A percentile compares a stretch with the other conserved stretches of the same genome.
phyloP scores from a whole-genome alignment of 257 asterid species.

The Plantago elongata region DNA sequence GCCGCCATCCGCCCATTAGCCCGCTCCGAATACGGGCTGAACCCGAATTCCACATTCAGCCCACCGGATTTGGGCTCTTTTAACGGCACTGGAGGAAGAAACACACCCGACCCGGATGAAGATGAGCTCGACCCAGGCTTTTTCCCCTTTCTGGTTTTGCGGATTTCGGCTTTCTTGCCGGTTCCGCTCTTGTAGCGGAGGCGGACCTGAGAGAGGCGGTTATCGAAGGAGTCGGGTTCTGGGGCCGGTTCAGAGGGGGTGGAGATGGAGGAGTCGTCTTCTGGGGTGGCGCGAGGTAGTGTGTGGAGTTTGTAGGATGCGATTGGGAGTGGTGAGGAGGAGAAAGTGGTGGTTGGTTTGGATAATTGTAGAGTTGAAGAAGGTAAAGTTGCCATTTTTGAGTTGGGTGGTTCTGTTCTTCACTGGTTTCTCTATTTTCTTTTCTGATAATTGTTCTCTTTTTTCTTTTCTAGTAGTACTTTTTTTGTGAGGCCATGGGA shows the following conservation, averaged over 20 bases:
- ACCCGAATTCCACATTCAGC: constrained; percentile 82
- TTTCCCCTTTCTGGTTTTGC: constrained; percentile 62
- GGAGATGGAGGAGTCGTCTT: constrained; percentile 39
- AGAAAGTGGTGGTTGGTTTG: constrained; percentile 40
- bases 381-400: constrained; percentile 66
- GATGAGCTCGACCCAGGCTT: constrained; percentile 41
- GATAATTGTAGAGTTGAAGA: constrained; percentile 61
- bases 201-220: constrained; percentile 63
- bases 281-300: constrained; percentile 52
- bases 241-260: constrained; percentile 28
- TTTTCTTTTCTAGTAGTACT: background rate
- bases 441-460: constrained; percentile 17
- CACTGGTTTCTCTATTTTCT: background rate
- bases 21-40: constrained; percentile 78
- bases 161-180: constrained; percentile 76
- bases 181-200: constrained; percentile 72
- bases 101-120: constrained; percentile 50
- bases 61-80: constrained; percentile 73
- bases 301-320: constrained; percentile 20
- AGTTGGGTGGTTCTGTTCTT: background rate
- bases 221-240: constrained; percentile 58
- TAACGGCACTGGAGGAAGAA: constrained; percentile 76
- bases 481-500: constrained; percentile 27
- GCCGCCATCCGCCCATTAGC: constrained; percentile 75
- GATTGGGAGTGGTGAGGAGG: constrained; percentile 29